Base-by-base conservation (phyloP, 108 stramenopile genomes). In the Nitzschia inconspicua region DNA sequence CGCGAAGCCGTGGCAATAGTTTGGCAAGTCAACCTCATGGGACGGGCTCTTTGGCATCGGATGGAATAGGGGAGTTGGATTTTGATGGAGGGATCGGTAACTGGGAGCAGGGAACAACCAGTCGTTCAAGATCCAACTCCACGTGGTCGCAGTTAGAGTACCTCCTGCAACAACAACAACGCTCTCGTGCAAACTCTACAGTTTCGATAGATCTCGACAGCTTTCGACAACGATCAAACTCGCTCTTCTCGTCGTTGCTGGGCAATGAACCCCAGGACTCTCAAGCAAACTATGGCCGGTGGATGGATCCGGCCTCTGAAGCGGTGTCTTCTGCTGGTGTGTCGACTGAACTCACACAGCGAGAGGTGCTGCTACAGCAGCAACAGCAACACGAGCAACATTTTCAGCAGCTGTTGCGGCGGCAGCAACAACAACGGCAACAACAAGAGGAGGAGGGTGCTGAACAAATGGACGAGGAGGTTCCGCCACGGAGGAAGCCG, bases 61-160 rank as follows among this genome's bases (percentile, higher is more conserved):
- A 88, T 66, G 91, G 82, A 3, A 88, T 92, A 59, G 86, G 85
- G 28, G 87, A 86, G 43, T 65, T 88, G 59, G 86, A 88, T 31
- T 88, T 86, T 60, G 78, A 82, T 43, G 85, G 76, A 20, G 83
- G 78, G 14, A 73, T 81, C 16, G 68, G 67, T 14, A 54, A 54
- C 37, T 54, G 53, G 53, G 53, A 54, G 24, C 53, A 54, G 35
- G 53, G 53, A 54, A 35, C 34, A 3, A 39, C 11, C n/a, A 39
- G 14, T 39, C 50, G 69, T 36, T 70, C 69, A 14, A 53, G 69
- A 19, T 70, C 69, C 27, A 70, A 70, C 29, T 70, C 69, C 18
- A 63, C 61, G 2, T 70, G 53, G 53, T 54, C 53, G 2, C 23
- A 32, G 23, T 23, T 54, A n/a, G 53, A 54, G 37, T 36, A 25